Evolutionary conservation across 257 asterid genomes (phyloP).

Genomic region (Penstemon newberryi): DNA sequence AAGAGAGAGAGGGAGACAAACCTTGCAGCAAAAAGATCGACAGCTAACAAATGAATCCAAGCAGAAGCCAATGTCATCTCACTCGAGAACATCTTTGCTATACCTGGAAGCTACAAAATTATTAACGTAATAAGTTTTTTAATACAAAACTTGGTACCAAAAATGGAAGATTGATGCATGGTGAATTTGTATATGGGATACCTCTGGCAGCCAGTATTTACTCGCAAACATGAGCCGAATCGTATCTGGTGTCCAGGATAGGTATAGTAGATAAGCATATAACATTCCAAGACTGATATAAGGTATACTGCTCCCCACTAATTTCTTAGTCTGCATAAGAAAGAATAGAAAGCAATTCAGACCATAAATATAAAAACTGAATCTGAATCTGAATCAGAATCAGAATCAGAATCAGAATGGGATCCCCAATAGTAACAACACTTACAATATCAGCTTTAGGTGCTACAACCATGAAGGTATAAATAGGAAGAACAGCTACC

Average conservation of each 20-base stretch:
- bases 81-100: conserved; percentile 82
- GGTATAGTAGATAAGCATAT: conserved; percentile 64
- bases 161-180: not conserved
- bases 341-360: not conserved
- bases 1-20: conserved; percentile 25
- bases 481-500: conserved; percentile 81
- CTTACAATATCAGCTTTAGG: conserved; percentile 72
- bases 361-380: not conserved
- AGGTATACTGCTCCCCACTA: conserved; percentile 62
- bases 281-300: conserved; percentile 62
- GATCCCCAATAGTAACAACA: not conserved
- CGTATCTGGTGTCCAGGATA: conserved; percentile 90
- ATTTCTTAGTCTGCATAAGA: conserved; percentile 63
- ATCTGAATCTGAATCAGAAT: no score
- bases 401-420: not conserved
- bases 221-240: conserved; percentile 63
- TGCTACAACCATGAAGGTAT: conserved; percentile 79
- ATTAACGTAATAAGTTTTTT: not conserved
- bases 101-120: conserved; percentile 58
- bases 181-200: conserved; percentile 8
- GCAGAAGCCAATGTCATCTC: conserved; percentile 92
- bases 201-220: conserved; percentile 93
- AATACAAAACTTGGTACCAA: no score
- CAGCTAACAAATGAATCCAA: conserved; percentile 84
- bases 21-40: conserved; percentile 95